Conservation (phyloP, 2,329 filamentous ascomycete species). For the Lachnellula hyalina region DNA sequence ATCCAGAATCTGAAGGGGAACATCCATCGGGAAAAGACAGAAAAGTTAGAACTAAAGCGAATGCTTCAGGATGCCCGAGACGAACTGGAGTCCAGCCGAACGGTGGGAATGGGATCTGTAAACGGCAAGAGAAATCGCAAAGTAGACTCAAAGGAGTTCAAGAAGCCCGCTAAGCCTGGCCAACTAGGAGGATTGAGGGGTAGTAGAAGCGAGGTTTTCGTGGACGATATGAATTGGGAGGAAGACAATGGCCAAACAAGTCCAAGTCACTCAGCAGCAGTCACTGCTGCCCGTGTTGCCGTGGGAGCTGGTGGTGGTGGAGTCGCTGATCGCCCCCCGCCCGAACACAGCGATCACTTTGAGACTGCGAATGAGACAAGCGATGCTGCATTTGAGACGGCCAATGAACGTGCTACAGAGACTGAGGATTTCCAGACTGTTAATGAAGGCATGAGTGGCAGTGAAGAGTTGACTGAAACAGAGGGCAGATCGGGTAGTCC, state of each 20-base stretch:
- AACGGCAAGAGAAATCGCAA: slow-evolving; percentile 59
- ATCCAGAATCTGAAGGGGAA: slow-evolving; percentile 94
- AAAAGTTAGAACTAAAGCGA: slow-evolving; percentile 91
- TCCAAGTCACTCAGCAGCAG: slow-evolving; percentile 45
- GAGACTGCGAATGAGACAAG: slow-evolving; percentile 76
- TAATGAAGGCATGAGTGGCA: slow-evolving; percentile 73
- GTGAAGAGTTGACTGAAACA: slow-evolving; percentile 76
- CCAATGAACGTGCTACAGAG: slow-evolving; percentile 77
- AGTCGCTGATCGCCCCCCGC: slow-evolving; percentile 16
- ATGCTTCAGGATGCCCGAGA: slow-evolving; percentile 94
- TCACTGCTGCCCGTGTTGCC: slow-evolving; percentile 28
- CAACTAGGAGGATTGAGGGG: slow-evolving; percentile 70
- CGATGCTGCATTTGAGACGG: slow-evolving; percentile 62
- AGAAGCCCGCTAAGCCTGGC: slow-evolving; percentile 70
- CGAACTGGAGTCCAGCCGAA: slow-evolving; percentile 69
- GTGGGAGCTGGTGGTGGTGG: slow-evolving; percentile 27
- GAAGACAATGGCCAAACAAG: slow-evolving; percentile 59
- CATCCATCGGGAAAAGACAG: slow-evolving; percentile 95
- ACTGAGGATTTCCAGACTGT: slow-evolving; percentile 95
- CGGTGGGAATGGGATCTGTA: slow-evolving; percentile 38
- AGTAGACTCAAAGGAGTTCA: slow-evolving; percentile 61
- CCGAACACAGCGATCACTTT: slow-evolving; percentile 62
- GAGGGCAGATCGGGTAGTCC: slow-evolving; percentile 46
- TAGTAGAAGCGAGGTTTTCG: slow-evolving; percentile 70
- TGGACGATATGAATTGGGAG: slow-evolving; percentile 86